Evolutionary conservation across 768 basidiomycete genomes (phyloP).

Genomic region (Amanita rimosa): DNA sequence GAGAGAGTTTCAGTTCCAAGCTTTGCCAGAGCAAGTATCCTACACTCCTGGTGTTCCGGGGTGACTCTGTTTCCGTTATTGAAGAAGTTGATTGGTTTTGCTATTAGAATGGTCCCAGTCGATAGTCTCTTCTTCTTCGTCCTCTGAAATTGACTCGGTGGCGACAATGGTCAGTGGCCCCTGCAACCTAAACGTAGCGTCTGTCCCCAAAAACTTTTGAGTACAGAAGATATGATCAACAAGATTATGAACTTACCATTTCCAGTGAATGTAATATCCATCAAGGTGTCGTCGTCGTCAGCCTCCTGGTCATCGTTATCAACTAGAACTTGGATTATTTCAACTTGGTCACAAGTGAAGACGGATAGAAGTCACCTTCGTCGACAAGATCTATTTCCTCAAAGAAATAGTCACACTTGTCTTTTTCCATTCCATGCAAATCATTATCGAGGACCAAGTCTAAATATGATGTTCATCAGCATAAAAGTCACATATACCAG

Average conservation of each 20-base stretch:
- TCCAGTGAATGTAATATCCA: neutral
- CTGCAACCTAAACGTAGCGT: neutral
- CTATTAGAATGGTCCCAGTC: neutral
- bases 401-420: neutral
- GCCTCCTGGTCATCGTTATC: neutral
- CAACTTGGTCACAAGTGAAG: neutral
- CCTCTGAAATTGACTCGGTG: neutral
- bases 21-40: neutral
- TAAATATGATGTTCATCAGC: neutral
- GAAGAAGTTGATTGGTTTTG: neutral
- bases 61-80: neutral
- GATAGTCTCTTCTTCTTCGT: neutral
- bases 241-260: neutral
- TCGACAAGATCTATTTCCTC: neutral
- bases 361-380: neutral
- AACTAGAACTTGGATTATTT: neutral
- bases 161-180: neutral
- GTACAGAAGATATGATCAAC: neutral
- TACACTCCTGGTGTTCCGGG: neutral
- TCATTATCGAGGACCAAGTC: neutral
- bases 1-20: slow-evolving; percentile 2
- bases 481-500: neutral
- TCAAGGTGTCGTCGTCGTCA: neutral
- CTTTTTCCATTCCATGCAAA: neutral
- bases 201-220: neutral